These are phyloP conservation scores for Schwanniomyces etchellsii DNA, from an alignment of 1,139 yeast species.

Conservation along the genomic window DNA sequence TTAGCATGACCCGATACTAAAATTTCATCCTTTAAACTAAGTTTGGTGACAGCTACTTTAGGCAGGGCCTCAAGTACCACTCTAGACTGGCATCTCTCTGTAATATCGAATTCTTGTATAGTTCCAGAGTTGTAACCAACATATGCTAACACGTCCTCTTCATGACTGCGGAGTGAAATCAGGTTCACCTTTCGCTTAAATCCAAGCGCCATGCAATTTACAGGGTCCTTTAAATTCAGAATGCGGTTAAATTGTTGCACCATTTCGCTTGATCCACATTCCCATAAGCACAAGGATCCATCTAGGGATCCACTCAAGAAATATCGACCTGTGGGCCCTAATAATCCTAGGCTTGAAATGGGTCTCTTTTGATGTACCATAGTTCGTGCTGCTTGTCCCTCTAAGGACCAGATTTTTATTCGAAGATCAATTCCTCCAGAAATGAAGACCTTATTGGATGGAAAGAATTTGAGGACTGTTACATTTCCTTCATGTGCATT, in stretches of 20 bases:
- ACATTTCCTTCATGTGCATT: constrained; percentile 47
- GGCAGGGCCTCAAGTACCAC: constrained; percentile 4
- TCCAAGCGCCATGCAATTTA: constrained; percentile 16
- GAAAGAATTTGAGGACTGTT: constrained; percentile 35
- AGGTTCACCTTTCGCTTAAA: no score
- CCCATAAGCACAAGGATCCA: constrained; percentile 60
- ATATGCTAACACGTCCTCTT: constrained; percentile 17
- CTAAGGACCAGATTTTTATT: constrained; percentile 56
- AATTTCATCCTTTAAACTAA: constrained; percentile 10
- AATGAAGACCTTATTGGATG: constrained; percentile 54
- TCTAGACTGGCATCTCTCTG: constrained; percentile 12
- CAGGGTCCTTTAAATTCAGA: constrained; percentile 26
- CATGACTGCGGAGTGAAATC: no score
- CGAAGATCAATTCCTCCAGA: constrained; percentile 52
- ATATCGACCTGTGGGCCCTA: constrained; percentile 59
- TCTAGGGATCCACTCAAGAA: constrained; percentile 48
- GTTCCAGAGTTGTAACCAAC: constrained; percentile 46
- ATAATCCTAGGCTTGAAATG: constrained; percentile 40
- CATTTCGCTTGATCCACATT: constrained; percentile 50
- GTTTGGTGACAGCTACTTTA: constrained; percentile 10
- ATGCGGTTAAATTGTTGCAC: constrained; percentile 34
- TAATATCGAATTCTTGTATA: constrained; percentile 21
- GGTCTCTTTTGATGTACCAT: constrained; percentile 41
- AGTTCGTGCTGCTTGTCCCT: constrained; percentile 37
- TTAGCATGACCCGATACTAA: constrained; percentile 19